phyloP scores from a whole-genome alignment of 129 eudicot species.

The Flaveria robusta region DNA sequence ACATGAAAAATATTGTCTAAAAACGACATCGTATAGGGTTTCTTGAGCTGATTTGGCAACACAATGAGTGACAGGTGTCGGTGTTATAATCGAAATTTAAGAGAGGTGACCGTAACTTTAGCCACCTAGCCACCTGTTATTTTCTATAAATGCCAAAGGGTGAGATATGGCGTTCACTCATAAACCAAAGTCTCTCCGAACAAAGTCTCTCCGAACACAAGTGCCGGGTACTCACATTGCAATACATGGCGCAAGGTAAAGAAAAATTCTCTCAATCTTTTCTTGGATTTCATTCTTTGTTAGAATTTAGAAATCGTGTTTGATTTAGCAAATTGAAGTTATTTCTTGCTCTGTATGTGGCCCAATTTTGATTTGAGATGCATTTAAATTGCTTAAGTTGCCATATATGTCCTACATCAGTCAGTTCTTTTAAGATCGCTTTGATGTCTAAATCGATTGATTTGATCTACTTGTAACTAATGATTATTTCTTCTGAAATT shows the following conservation, averaged over 20 bases:
- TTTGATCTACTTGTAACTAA: background rate
- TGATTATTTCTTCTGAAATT: no score
- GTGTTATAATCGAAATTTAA: background rate
- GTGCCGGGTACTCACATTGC: background rate
- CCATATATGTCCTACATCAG: background rate
- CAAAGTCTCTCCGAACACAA: background rate
- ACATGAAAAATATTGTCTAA: background rate
- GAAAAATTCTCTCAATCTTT: background rate
- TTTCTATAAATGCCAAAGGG: slow-evolving; percentile 9
- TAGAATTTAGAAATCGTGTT: background rate
- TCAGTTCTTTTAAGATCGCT: background rate
- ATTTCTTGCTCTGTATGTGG: background rate
- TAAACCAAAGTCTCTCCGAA: background rate
- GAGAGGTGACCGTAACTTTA: slow-evolving; percentile 9
- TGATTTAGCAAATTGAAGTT: background rate
- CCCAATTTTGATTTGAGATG: background rate
- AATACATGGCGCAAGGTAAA: slow-evolving; percentile 19
- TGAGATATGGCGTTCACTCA: background rate
- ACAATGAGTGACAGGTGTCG: background rate
- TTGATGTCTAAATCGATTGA: background rate
- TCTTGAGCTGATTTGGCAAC: slow-evolving; percentile 15
- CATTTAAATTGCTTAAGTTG: slow-evolving; percentile 9
- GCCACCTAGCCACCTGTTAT: background rate
- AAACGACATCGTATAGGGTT: background rate
- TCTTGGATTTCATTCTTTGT: background rate